A percentile compares a stretch with the other conserved stretches of the same genome.
Conservation (phyloP, 345 rosid species). For the Cardiospermum halicacabum region DNA sequence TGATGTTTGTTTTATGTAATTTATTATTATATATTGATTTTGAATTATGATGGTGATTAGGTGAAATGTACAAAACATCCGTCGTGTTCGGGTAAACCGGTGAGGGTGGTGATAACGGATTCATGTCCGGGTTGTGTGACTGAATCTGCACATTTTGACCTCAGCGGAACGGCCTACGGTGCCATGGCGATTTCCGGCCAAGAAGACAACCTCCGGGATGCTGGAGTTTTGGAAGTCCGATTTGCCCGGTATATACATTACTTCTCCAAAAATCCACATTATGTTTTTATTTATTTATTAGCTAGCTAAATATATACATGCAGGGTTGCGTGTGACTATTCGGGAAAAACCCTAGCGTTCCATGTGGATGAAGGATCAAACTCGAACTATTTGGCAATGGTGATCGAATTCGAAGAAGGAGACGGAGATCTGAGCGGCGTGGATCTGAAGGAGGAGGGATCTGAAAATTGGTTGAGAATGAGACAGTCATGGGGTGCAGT, state of each 20-base stretch:
- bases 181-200: slow-evolving; percentile 43
- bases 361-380: slow-evolving; percentile 44
- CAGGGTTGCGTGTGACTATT: slow-evolving; percentile 39
- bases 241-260: slow-evolving; percentile 27
- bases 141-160: slow-evolving; percentile 45
- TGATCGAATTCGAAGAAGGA: slow-evolving; percentile 43
- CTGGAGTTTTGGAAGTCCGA: slow-evolving; percentile 34
- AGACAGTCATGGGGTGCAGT: slow-evolving; percentile 53
- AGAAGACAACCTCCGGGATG: slow-evolving; percentile 30
- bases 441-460: slow-evolving; percentile 19
- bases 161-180: slow-evolving; percentile 46
- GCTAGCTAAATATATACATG: no score
- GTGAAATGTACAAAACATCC: slow-evolving; percentile 39
- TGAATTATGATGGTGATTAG: slow-evolving; percentile 13
- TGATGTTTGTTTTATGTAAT: slow-evolving; percentile 47
- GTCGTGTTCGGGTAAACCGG: slow-evolving; percentile 40
- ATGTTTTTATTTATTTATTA: no score
- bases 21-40: no score
- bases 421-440: slow-evolving; percentile 43
- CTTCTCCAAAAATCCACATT: no score
- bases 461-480: slow-evolving; percentile 35
- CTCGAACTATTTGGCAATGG: slow-evolving; percentile 33
- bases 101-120: slow-evolving; percentile 45
- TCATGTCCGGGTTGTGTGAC: slow-evolving; percentile 36
- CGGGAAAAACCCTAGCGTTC: slow-evolving; percentile 32